A percentile compares a stretch with the other conserved stretches of the same genome.
Conservation (phyloP, 2,329 filamentous ascomycete species). For the Boeremia exigua region DNA sequence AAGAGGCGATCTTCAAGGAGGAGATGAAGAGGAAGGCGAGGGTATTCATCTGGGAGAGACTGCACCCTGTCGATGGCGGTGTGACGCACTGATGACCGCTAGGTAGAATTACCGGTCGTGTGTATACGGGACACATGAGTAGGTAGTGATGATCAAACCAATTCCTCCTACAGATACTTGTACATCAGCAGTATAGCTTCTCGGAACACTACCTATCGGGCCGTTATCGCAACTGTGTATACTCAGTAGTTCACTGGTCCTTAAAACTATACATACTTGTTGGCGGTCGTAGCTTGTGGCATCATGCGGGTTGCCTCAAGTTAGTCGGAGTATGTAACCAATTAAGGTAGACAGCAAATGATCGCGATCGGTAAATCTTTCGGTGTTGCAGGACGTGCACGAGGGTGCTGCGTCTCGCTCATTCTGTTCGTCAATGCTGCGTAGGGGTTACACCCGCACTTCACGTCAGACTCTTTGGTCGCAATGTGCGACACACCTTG, state of each 20-base stretch:
- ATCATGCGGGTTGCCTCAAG: not conserved
- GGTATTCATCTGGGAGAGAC: not conserved
- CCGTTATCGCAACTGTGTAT: conserved; percentile 4
- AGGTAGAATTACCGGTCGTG: not conserved
- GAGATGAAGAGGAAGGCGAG: not conserved
- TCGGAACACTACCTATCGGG: not conserved
- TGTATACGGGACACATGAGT: too few relatives aligned
- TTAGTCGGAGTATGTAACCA: not conserved
- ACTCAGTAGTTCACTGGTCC: not conserved
- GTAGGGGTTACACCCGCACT: not conserved
- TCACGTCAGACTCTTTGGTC: not conserved
- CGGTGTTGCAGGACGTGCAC: not conserved
- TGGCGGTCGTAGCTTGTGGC: not conserved
- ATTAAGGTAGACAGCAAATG: not conserved
- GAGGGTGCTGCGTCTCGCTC: not conserved
- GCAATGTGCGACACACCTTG: not conserved
- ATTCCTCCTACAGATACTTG: too few relatives aligned
- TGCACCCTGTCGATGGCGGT: not conserved
- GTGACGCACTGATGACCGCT: not conserved
- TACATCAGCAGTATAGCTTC: not conserved
- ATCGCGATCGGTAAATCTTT: not conserved
- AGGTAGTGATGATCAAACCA: too few relatives aligned
- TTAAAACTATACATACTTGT: not conserved
- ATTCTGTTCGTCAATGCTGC: not conserved
- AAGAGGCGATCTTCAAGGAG: not conserved